Base-by-base conservation (phyloP, 352 stramenopile species). In the Globisporangium carolinianum region DNA sequence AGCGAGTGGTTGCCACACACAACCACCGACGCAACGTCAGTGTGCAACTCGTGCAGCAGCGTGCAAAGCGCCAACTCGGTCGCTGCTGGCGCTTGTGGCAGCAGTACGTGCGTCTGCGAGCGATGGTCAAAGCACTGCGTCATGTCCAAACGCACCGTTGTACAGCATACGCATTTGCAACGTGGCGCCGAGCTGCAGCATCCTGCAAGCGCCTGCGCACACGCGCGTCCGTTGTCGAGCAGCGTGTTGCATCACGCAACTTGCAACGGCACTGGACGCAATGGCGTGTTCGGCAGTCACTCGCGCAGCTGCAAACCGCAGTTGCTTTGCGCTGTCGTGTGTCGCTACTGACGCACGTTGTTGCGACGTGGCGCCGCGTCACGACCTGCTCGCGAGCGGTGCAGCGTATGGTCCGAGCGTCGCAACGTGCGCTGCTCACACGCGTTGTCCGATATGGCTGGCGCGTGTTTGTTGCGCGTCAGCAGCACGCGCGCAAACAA, bases 391-490 rank as follows among this genome's bases (percentile, higher is more conserved):
- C 15, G 42, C 8, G 12, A 5, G 3, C 11, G 11, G 42, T 47
- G 10, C 8, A 5, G 11, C 14, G 11, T 9, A 49, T 49, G 45
- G 45, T 46, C 17, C 45, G 11, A 1, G 12, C 10, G 7, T 55
- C 47, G 24, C 58, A 58, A n/a, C 43, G 35, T 1, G 15, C 35
- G 6, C 36, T 71, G 0, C 7, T 77, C 46, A 38, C 47, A 7
- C 1, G 47, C 6, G 45, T 58, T 0, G 68, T 81, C 17, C 5
- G 55, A n/a, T 1, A 54, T 14, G 69, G 72, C 1, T 74, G 75
- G 53, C 32, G 55, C 39, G 39, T 41, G 0, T 81, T 64, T 35
- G 14, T 43, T 12, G 39, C 5, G 39, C 39, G 39, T 12, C 39
- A 43, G 39, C 39, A 43, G 39, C 39, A 43, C 39, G 11, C 39